Conservation (phyloP, 2,329 filamentous ascomycete genomes). For the Epichloe elymi region DNA sequence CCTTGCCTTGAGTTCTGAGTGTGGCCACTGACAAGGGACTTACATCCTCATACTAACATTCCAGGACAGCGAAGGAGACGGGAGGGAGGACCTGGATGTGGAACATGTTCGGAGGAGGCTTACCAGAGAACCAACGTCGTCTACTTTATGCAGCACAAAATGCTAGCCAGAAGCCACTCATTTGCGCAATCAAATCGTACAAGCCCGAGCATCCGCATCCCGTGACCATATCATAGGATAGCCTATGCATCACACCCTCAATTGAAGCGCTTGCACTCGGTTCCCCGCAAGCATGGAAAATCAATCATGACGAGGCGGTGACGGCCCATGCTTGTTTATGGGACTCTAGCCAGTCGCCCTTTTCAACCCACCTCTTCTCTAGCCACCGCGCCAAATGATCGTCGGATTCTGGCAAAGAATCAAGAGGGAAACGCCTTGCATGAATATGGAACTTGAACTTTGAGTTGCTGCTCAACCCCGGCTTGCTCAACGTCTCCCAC, state of each 20-base stretch:
- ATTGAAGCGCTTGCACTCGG: background rate
- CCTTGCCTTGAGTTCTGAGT: too few species aligned
- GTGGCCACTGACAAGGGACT: too few species aligned
- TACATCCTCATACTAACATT: too few species aligned
- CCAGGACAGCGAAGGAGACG: too few species aligned
- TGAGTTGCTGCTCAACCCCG: slow-evolving; percentile 24
- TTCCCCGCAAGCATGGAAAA: background rate
- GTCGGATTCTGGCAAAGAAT: slow-evolving; percentile 33
- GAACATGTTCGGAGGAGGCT: too few species aligned
- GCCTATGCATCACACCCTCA: background rate
- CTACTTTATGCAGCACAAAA: background rate
- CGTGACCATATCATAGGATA: background rate
- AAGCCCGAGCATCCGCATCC: background rate
- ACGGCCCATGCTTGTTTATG: slow-evolving; percentile 10
- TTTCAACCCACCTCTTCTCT: slow-evolving; percentile 39
- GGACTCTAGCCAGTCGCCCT: slow-evolving; percentile 35
- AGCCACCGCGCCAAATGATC: slow-evolving; percentile 37
- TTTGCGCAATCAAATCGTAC: background rate
- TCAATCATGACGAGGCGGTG: slow-evolving; percentile 2
- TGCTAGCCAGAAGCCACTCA: background rate
- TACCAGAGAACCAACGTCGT: too few species aligned
- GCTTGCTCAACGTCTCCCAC: slow-evolving; percentile 36
- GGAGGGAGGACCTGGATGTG: too few species aligned
- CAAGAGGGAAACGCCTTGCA: slow-evolving; percentile 33
- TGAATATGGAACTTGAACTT: slow-evolving; percentile 37